phyloP scores from a whole-genome alignment of 2,329 filamentous ascomycete genomes.

The Phialophora macrospora region DNA sequence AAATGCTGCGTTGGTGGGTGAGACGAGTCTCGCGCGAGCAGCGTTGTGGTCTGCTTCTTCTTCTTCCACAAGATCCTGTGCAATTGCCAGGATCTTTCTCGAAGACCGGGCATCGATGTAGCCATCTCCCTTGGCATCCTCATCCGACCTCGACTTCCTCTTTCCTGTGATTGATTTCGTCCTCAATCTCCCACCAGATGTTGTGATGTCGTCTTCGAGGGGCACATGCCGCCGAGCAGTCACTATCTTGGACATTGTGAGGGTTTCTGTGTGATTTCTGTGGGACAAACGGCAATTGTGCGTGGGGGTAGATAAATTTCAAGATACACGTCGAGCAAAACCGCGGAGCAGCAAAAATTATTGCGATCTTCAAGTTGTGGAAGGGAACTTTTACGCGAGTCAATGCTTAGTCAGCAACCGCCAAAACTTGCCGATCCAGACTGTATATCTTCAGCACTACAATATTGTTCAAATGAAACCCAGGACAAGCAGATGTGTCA shows the following conservation, averaged over 20 bases:
- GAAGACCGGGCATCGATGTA: slow-evolving; percentile 90
- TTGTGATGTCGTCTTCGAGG: slow-evolving; percentile 82
- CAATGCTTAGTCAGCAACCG: slow-evolving; percentile 23
- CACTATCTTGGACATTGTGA: slow-evolving; percentile 34
- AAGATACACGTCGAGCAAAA: neutral
- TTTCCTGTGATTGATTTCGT: slow-evolving; percentile 75
- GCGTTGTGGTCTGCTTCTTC: slow-evolving; percentile 61
- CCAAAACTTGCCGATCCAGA: slow-evolving; percentile 4
- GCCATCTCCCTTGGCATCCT: slow-evolving; percentile 63
- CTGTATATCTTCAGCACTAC: too few relatives aligned
- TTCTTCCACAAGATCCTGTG: slow-evolving; percentile 85
- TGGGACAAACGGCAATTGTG: neutral
- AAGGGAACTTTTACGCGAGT: slow-evolving; percentile 28
- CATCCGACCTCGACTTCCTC: slow-evolving; percentile 62
- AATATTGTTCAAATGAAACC: too few relatives aligned
- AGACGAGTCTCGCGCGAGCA: slow-evolving; percentile 42
- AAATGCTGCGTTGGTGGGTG: slow-evolving; percentile 67
- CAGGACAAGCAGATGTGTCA: too few relatives aligned
- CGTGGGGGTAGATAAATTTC: too few relatives aligned
- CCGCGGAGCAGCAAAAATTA: slow-evolving; percentile 3
- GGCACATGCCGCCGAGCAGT: slow-evolving; percentile 76
- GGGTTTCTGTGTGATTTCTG: neutral
- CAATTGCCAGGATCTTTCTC: slow-evolving; percentile 84
- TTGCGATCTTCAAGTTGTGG: slow-evolving; percentile 10
- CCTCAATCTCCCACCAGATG: slow-evolving; percentile 68